Evolutionary conservation across 2,329 filamentous ascomycete species (phyloP), one percentile per base, ranked within the genome.

Genomic region (Penicillium sp.): DNA sequence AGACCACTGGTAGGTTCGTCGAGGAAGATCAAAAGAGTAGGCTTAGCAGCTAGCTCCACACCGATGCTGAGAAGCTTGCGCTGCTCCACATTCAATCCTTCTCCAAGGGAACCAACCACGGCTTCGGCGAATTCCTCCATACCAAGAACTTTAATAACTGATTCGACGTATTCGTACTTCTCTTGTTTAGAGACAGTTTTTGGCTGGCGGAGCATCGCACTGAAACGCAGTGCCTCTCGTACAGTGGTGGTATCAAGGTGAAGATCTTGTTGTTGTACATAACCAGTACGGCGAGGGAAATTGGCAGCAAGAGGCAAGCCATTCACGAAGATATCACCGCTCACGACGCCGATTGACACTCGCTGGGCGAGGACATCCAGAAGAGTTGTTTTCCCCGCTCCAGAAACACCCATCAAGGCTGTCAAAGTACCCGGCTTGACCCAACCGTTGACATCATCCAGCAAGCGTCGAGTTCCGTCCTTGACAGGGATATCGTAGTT

Each of bases 71-170:
- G 81, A 60, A 90, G 87, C 69, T 87, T 87, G 7, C 84, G 78
- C 66, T 87, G 84, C 64, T 87, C 84, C 29, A 83, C 79, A 53
- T 83, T 83, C 47, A 83, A 70, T 68, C 81, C 92, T 76, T 94
- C 89, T 40, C 92, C 92, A 1, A 90, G 90, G 24, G 91, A 86
- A 78, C 92, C 92, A 51, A 97, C 90, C 34, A 96, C 82, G 9
- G 92, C 92, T 65, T 95, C 91, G 8, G 91, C 90, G 64, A 93
- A 96, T 45, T 91, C 86, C 56, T 91, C 81, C 92, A 97, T 96
- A 29, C 92, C 89, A 21, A 96, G 77, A 47, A 96, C 83, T 72
- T 87, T 87, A 69, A 96, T 95, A 6, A 96, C 90, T 65, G 94
- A 87, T 31, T 94, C 88, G 5, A 95, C 91, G 61, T 95, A 96